Base-by-base conservation (phyloP, 2,329 filamentous ascomycete genomes). In the Colletotrichum sp. region DNA sequence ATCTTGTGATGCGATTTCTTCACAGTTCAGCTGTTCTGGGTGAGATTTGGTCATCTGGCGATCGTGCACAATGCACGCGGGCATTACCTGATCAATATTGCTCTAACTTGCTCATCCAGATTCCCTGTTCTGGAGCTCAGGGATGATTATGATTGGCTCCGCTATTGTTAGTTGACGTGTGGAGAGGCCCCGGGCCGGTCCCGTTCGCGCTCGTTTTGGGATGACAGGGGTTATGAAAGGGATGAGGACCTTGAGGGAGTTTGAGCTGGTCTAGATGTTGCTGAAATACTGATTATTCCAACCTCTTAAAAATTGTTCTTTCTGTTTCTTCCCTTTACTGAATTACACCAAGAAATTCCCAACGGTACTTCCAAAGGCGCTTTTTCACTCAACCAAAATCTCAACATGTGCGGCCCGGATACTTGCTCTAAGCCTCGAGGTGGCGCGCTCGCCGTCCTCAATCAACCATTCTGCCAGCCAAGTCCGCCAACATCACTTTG, bases 381-480 rank as follows among this genome's bases (percentile, higher is more conserved):
- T 22, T 15, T n/a, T 55, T 8, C 18, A 39, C 12, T 32, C 18
- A 16, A 6, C 15, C 32, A 8, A 32, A 24, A 22, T 57, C 34
- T 63, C 68, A 81, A 15, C 52, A 89, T 89, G 88, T 89, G 88
- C 76, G 87, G 88, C 59, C 84, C 84, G 7, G 84, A 88, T 66
- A 83, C 79, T 71, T 83, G 84, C 13, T 83, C 85, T 72, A 81
- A 84, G 63, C 85, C 87, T 12, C 83, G 84, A 52, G 87, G 88
- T 73, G 88, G 88, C 39, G 88, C 88, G 18, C 83, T 89, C 66
- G 88, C 83, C 9, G 86, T 88, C 8, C 84, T 89, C 62, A 84
- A 80, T 22, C 82, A 83, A 10, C 69, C 66, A 2, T 44, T 57
- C 26, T 15, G 13, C 16, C 62, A 48, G 18, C 16, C 24, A 13